A percentile compares a stretch with the other conserved stretches of the same genome.
Evolutionary conservation across 495 filamentous ascomycete species (phyloP).

Genomic region (Hypoxylon fragiforme): DNA sequence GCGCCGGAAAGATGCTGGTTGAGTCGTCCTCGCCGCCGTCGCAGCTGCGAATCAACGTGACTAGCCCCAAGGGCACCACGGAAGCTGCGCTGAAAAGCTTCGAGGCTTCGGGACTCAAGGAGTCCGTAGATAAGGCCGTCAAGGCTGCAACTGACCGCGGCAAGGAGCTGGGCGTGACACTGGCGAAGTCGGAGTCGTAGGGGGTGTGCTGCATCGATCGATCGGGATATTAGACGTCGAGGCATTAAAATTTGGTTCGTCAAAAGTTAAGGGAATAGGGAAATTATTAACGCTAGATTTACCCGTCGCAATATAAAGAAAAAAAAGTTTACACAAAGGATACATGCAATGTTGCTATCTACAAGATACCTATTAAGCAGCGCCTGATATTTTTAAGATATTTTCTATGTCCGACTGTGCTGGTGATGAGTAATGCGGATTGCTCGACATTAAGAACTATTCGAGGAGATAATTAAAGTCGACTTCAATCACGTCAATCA

Average conservation of each 20-base stretch:
- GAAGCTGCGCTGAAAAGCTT: conserved; percentile 40
- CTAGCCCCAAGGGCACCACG: conserved; percentile 43
- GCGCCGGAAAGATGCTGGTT: conserved; percentile 40
- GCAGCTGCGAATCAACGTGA: conserved; percentile 41
- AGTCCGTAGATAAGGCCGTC: conserved; percentile 37
- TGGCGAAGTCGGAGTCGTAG: conserved; percentile 19
- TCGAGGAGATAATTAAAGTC: too few species aligned
- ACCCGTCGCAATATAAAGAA: too few species aligned
- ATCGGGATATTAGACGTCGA: too few species aligned
- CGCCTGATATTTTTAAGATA: too few species aligned
- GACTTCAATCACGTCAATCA: too few species aligned
- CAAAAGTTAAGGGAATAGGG: neutral
- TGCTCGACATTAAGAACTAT: too few species aligned
- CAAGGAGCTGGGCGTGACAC: conserved; percentile 37
- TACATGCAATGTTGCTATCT: too few species aligned
- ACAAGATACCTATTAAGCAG: too few species aligned
- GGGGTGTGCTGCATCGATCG: neutral
- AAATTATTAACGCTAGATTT: too few species aligned
- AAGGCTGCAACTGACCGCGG: conserved; percentile 34
- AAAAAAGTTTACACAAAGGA: too few species aligned
- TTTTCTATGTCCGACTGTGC: too few species aligned
- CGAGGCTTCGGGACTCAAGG: conserved; percentile 37
- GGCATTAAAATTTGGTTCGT: neutral
- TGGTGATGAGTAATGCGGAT: too few species aligned
- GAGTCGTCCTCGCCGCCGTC: conserved; percentile 38